A percentile compares a stretch with the other conserved stretches of the same genome.
These are phyloP conservation scores for Diaporthe aspalathi DNA, from an alignment of 2,329 filamentous ascomycete species.

Conservation along the genomic window DNA sequence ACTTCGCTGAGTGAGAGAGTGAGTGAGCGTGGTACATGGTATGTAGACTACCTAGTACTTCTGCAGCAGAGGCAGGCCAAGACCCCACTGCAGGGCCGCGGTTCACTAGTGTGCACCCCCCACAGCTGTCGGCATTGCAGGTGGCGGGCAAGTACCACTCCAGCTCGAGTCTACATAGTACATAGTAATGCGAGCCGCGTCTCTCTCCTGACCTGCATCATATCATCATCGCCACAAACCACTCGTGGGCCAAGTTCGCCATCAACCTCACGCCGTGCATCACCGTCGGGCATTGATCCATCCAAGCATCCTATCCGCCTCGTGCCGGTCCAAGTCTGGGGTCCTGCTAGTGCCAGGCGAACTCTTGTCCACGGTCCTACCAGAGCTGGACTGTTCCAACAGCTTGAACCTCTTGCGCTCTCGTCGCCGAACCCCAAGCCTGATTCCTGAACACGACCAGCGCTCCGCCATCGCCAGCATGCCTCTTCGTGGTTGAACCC, in stretches of 20 bases:
- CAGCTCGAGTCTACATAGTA: background rate
- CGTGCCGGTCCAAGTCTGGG: slow-evolving; percentile 2
- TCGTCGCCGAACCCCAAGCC: slow-evolving; percentile 4
- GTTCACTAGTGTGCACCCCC: background rate
- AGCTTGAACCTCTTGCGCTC: slow-evolving; percentile 6
- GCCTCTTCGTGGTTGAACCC: background rate
- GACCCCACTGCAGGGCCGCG: slow-evolving; percentile 9
- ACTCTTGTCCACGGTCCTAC: slow-evolving; percentile 11
- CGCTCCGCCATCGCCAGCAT: background rate
- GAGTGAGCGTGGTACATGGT: no score
- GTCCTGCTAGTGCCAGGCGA: background rate
- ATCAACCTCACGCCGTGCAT: slow-evolving; percentile 10
- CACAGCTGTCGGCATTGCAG: background rate
- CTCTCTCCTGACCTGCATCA: background rate
- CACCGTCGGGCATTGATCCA: slow-evolving; percentile 10
- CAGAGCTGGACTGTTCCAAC: slow-evolving; percentile 4
- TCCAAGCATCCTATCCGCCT: background rate
- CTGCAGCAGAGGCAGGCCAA: background rate
- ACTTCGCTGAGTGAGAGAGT: no score
- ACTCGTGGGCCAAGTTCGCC: background rate
- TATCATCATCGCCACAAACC: background rate
- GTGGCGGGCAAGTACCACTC: background rate
- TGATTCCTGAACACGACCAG: background rate
- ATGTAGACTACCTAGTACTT: no score
- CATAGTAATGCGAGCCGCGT: background rate